Evolutionary conservation across 202 grass and related monocot species (phyloP), one percentile per base, ranked within the genome.

Genomic region (Eragrostis tef): DNA sequence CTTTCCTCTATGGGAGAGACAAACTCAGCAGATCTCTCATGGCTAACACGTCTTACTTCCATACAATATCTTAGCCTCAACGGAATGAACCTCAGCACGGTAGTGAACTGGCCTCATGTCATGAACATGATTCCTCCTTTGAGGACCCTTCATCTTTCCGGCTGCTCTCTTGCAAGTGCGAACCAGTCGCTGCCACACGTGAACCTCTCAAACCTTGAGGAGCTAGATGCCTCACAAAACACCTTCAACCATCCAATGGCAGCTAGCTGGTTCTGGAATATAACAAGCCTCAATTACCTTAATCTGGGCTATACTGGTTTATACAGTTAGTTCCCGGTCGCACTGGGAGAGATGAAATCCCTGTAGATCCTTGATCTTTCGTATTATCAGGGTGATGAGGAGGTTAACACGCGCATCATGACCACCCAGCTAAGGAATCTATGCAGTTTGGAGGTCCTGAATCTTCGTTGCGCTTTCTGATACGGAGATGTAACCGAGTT

Each of bases 121-220:
- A 17, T 88, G 17, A 74, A 64, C 53, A 45, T 27, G 79, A 48
- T 88, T 15, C 67, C 86, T 71, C 50, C 48, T 22, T 6, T 91
- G 6, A 36, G 10, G 51, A 15, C 14, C 6, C 31, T 86, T 1
- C 0, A 3, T 17, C 27, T 67, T 81, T 46, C 17, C 22, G 10
- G 5, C 1, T 22, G 60, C 60, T 9, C 1, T 19, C 75, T 79
- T 39, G 11, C 10, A 22, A 61, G 39, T 26, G 21, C 39, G 25
- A 76, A 76, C 21, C 73, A 76, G 2, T 6, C 36, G 0, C 21
- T 61, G 1, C 39, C 3, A 19, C 12, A 26, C 12, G 12, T 61
- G 9, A 60, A 61, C n/a, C 73, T 46, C 10, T 61, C 73, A 11
- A 67, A 43, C 19, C 62, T 79, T 6, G 4, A 79, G n/a, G 9